Evolutionary conservation across 2,329 filamentous ascomycete species (phyloP).

Genomic region (Beauveria brongniartii): DNA sequence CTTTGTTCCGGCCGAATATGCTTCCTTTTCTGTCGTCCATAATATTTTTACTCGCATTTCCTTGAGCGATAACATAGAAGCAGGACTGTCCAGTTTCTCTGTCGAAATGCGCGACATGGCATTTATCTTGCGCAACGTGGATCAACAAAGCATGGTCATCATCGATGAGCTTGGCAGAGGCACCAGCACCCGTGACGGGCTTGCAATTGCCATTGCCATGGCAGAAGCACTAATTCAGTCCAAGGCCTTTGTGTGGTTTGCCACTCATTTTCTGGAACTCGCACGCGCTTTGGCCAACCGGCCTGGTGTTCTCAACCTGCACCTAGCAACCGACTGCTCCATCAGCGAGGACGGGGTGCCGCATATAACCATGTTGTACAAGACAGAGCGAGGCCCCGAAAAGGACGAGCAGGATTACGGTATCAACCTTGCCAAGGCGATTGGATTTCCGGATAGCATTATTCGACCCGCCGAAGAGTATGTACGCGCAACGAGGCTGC

Average conservation of each 20-base stretch:
- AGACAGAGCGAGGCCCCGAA: constrained; percentile 63
- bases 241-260: constrained; percentile 79
- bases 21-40: constrained; percentile 69
- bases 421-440: constrained; percentile 66
- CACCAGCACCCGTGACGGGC: constrained; percentile 79
- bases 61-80: constrained; percentile 79
- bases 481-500: constrained; percentile 51
- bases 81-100: constrained; percentile 88
- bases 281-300: constrained; percentile 67
- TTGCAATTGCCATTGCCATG: constrained; percentile 84
- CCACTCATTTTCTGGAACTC: constrained; percentile 83
- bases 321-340: constrained; percentile 64
- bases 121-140: constrained; percentile 80
- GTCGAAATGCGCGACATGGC: constrained; percentile 95
- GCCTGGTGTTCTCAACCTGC: constrained; percentile 72
- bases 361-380: constrained; percentile 83
- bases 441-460: constrained; percentile 62
- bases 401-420: constrained; percentile 68
- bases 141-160: constrained; percentile 67
- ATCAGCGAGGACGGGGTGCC: constrained; percentile 38
- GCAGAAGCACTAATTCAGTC: constrained; percentile 80
- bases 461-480: constrained; percentile 61
- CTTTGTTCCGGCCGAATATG: constrained; percentile 82
- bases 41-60: constrained; percentile 85
- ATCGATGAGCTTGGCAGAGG: constrained; percentile 89